These are phyloP conservation scores for Cochlearia excelsa DNA, from an alignment of 345 rosid species.

Conservation along the genomic window DNA sequence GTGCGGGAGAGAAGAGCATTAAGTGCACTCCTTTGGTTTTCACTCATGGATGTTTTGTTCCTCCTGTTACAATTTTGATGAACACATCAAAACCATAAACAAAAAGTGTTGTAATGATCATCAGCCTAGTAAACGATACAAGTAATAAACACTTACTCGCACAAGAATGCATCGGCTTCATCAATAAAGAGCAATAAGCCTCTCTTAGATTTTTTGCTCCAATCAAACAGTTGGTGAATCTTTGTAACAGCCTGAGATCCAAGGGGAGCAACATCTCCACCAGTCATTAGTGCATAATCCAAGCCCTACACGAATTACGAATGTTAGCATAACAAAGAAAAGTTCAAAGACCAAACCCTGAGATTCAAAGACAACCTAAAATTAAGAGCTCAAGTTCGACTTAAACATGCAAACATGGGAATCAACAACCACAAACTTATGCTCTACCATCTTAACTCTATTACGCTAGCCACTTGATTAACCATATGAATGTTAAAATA, in stretches of 20 bases:
- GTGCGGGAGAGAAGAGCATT: conserved; percentile 93
- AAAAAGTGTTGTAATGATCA: neutral
- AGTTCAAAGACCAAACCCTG: neutral
- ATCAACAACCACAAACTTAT: conserved; percentile 13
- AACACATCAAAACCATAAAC: conserved; percentile 18
- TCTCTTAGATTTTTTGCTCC: conserved; percentile 88
- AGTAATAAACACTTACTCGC: conserved; percentile 67
- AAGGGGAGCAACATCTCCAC: conserved; percentile 98
- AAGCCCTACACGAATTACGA: conserved; percentile 56
- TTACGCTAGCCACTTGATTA: conserved; percentile 5
- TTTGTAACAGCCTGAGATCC: conserved; percentile 98
- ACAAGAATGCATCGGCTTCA: conserved; percentile 98
- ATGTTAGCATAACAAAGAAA: neutral
- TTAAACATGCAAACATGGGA: conserved; percentile 11
- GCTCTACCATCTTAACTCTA: neutral
- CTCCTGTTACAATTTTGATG: conserved; percentile 50
- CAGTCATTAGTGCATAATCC: conserved; percentile 99
- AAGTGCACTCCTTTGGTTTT: conserved; percentile 95
- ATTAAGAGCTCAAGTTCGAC: conserved; percentile 11
- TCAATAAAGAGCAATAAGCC: conserved; percentile 92
- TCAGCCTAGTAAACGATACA: neutral
- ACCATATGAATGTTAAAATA: conserved; percentile 4
- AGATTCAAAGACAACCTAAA: conserved; percentile 2
- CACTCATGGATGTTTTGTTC: conserved; percentile 94
- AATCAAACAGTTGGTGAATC: conserved; percentile 93